phyloP scores from a whole-genome alignment of 78 protist genomes.

The Blattamonas nauphoetae region DNA sequence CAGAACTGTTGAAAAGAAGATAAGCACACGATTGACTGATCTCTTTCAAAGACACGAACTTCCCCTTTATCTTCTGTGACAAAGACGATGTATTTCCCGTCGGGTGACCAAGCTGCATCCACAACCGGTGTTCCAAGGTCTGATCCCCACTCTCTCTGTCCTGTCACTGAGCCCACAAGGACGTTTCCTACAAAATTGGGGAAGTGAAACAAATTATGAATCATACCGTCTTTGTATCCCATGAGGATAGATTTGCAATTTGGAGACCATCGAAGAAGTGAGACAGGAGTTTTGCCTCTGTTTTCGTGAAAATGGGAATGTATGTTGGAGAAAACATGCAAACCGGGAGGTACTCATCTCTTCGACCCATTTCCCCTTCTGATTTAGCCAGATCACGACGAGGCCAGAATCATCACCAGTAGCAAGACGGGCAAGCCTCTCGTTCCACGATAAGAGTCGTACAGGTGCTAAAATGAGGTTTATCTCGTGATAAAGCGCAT shows the following conservation, averaged over 20 bases:
- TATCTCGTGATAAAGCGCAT: not conserved
- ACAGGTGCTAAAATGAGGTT: not conserved
- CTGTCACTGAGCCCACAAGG: slow-evolving; percentile 64
- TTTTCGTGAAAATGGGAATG: not conserved
- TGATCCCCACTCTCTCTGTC: slow-evolving; percentile 63
- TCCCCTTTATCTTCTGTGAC: not conserved
- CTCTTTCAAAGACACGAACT: not conserved
- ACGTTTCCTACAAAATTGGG: slow-evolving; percentile 26
- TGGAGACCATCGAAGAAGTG: slow-evolving; percentile 54
- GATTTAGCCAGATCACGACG: slow-evolving; percentile 60
- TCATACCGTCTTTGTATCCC: slow-evolving; percentile 58
- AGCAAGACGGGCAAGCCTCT: slow-evolving; percentile 47
- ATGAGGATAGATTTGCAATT: slow-evolving; percentile 65
- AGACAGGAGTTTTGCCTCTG: slow-evolving; percentile 14
- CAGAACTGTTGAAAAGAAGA: not conserved
- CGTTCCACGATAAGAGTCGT: slow-evolving; percentile 53
- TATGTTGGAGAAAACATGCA: not conserved
- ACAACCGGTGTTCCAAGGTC: slow-evolving; percentile 21
- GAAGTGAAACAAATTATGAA: not conserved
- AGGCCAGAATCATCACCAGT: slow-evolving; percentile 53
- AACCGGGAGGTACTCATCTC: slow-evolving; percentile 63
- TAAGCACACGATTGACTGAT: not conserved
- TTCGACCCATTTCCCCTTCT: slow-evolving; percentile 65
- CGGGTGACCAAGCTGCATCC: slow-evolving; percentile 58
- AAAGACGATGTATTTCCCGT: slow-evolving; percentile 22